phyloP scores from a whole-genome alignment of 352 stramenopile species.

The Phytophthora pinifolia region DNA sequence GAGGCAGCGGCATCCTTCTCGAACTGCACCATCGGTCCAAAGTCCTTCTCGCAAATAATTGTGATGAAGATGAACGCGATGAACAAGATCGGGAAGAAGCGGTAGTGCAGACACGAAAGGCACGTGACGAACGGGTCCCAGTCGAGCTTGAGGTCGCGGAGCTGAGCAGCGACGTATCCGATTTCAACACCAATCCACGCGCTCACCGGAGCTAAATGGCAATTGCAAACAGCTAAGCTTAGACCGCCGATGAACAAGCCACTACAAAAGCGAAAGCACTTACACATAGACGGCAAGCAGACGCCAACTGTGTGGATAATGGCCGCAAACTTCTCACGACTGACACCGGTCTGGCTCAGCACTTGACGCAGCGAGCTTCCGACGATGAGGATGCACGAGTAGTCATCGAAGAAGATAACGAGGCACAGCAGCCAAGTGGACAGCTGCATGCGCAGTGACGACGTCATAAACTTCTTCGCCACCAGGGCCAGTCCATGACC shows the following conservation, averaged over 20 bases:
- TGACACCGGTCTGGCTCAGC: slow-evolving; percentile 80
- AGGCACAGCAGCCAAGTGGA: slow-evolving; percentile 82
- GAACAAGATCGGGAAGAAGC: slow-evolving; percentile 89
- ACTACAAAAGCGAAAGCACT: slow-evolving; percentile 11
- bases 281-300: slow-evolving; percentile 86
- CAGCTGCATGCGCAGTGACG: slow-evolving; percentile 80
- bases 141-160: slow-evolving; percentile 73
- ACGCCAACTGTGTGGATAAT: slow-evolving; percentile 90
- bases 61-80: slow-evolving; percentile 91
- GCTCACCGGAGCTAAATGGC: slow-evolving; percentile 67
- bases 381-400: slow-evolving; percentile 91
- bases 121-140: slow-evolving; percentile 90
- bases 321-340: slow-evolving; percentile 86
- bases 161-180: slow-evolving; percentile 79
- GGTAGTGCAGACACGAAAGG: slow-evolving; percentile 82
- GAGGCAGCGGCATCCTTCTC: slow-evolving; percentile 79
- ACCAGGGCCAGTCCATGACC: slow-evolving; percentile 80
- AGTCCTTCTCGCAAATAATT: slow-evolving; percentile 88
- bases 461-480: slow-evolving; percentile 83
- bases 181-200: slow-evolving; percentile 92
- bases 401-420: slow-evolving; percentile 93
- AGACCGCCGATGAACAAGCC: neutral
- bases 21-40: slow-evolving; percentile 87
- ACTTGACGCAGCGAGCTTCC: slow-evolving; percentile 86
- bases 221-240: slow-evolving; percentile 2